Evolutionary conservation across 1,284 basidiomycete species (phyloP), one percentile per base, ranked within the genome.

Genomic region (Tilletia walkeri): DNA sequence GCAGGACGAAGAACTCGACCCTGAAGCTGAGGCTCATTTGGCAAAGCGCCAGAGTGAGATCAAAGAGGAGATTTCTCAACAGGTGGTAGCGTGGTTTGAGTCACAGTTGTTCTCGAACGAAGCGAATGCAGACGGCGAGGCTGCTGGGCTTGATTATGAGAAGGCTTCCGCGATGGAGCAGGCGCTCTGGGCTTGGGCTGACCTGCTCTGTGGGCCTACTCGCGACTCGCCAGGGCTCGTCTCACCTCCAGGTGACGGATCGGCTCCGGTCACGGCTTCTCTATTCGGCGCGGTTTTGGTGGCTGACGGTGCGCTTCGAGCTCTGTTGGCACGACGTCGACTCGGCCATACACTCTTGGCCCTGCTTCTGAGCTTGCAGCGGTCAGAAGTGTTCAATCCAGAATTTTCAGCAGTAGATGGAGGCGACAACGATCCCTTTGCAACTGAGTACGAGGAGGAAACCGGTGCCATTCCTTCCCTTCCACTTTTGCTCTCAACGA

Each of bases 351-450:
- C 59, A 36, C 34, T 63, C 14, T 16, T 63, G 36, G 59, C 39
- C 10, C 30, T 63, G 10, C 59, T 63, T 41, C 38, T 63, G 36
- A 63, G 59, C 36, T 34, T 63, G 34, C 59, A 63, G n/a, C 59
- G 59, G 10, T 63, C 59, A 36, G 12, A 34, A 9, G 30, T 39
- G 9, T 63, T 63, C 59, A 24, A 56, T 30, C 54, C 54, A 12
- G 54, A 20, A 5, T 20, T 30, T 56, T 20, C 54, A 3, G 54
- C 10, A 30, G 10, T 30, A 24, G 59, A 63, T 2, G 59, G 24
- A n/a, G 34, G 36, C 18, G 36, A 39, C 3, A 36, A 63, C n/a
- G 59, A 63, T 16, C 36, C 59, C 7, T 63, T 63, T 34, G 59
- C 59, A 3, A 38, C 39, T 14, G 59, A 63, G 10, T 9, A n/a